A percentile compares a stretch with the other conserved stretches of the same genome.
Evolutionary conservation across 2,329 filamentous ascomycete species (phyloP).

Genomic region (Alternaria ethzedia): DNA sequence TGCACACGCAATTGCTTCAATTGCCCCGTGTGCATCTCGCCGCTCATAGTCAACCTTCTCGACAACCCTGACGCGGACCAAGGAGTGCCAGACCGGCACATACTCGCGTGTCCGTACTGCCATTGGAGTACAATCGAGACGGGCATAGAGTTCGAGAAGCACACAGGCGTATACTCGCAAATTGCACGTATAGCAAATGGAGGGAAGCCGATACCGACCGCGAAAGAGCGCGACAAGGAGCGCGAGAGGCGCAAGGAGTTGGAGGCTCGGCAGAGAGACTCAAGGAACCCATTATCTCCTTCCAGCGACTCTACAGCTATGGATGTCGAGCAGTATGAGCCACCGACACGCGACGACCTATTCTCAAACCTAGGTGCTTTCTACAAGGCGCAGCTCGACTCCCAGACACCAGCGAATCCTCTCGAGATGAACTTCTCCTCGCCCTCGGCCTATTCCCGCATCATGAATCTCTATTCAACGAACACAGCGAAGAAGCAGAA

Average conservation of each 20-base stretch:
- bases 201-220: slow-evolving; percentile 48
- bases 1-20: slow-evolving; percentile 96
- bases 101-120: slow-evolving; percentile 88
- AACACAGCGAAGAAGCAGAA: slow-evolving; percentile 60
- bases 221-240: slow-evolving; percentile 50
- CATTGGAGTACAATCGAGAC: slow-evolving; percentile 91
- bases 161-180: slow-evolving; percentile 84
- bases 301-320: slow-evolving; percentile 22
- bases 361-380: slow-evolving; percentile 79
- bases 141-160: slow-evolving; percentile 86
- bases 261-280: slow-evolving; percentile 28
- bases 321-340: slow-evolving; percentile 9
- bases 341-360: slow-evolving; percentile 69
- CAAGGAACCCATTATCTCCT: slow-evolving; percentile 21
- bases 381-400: slow-evolving; percentile 77
- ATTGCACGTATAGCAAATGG: slow-evolving; percentile 70
- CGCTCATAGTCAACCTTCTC: slow-evolving; percentile 75
- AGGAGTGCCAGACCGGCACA: slow-evolving; percentile 66
- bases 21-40: slow-evolving; percentile 86
- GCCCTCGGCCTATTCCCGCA: slow-evolving; percentile 80
- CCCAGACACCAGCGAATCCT: slow-evolving; percentile 58
- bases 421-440: slow-evolving; percentile 68
- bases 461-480: slow-evolving; percentile 86
- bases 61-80: slow-evolving; percentile 55
- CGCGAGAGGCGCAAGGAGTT: slow-evolving; percentile 46